Conservation (phyloP, 352 stramenopile genomes). For the Phytopythium chamaehyphon region DNA sequence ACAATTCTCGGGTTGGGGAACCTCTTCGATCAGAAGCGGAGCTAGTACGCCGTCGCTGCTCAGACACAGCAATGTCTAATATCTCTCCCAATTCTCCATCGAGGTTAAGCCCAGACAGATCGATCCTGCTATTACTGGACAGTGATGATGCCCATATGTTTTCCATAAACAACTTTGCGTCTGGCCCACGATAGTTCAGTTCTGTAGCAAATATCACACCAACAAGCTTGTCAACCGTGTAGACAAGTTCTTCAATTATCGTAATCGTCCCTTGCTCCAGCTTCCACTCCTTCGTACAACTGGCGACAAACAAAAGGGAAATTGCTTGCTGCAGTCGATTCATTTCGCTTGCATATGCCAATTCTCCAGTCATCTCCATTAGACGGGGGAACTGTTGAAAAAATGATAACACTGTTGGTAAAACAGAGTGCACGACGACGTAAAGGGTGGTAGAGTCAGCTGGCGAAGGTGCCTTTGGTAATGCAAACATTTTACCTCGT, state of each 20-base stretch:
- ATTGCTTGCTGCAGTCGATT: slow-evolving; percentile 23
- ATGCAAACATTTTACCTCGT: slow-evolving; percentile 13
- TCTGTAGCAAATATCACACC: slow-evolving; percentile 4
- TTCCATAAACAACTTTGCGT: slow-evolving; percentile 15
- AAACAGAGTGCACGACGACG: slow-evolving; percentile 32
- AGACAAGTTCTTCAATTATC: slow-evolving; percentile 44
- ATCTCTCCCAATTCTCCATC: slow-evolving; percentile 14
- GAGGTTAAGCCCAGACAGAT: slow-evolving; percentile 22
- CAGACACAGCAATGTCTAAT: slow-evolving; percentile 18
- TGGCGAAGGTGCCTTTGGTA: slow-evolving; percentile 21
- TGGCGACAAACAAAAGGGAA: slow-evolving; percentile 28
- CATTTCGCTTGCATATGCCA: slow-evolving; percentile 8
- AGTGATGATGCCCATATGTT: slow-evolving; percentile 19
- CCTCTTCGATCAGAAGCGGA: not conserved
- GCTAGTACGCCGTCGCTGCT: slow-evolving; percentile 4
- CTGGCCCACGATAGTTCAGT: not conserved
- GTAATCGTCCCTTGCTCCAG: slow-evolving; percentile 17
- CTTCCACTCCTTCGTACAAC: slow-evolving; percentile 28
- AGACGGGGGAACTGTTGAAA: slow-evolving; percentile 51
- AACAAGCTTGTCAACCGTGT: slow-evolving; percentile 40
- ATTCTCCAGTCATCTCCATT: slow-evolving; percentile 25
- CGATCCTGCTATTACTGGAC: slow-evolving; percentile 16
- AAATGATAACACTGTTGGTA: slow-evolving; percentile 47
- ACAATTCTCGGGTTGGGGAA: not conserved
- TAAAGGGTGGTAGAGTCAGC: slow-evolving; percentile 32